Evolutionary conservation across 2,329 filamentous ascomycete genomes (phyloP), one percentile per base, ranked within the genome.

Genomic region (Penicillium sp.): DNA sequence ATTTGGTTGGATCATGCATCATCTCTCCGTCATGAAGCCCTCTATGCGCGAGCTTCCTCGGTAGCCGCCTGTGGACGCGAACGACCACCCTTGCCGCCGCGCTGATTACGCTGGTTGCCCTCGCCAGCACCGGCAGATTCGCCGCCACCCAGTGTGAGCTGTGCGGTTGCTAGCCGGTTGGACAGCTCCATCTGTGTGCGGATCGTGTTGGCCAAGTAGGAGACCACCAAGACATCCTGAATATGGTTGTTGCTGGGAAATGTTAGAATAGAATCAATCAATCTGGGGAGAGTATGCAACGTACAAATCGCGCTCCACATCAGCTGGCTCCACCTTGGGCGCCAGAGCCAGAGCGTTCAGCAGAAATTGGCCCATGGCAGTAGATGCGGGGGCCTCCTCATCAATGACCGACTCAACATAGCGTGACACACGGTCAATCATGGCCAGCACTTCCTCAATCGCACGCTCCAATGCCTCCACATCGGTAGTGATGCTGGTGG

Each of bases 121-220:
- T 65, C 64, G 35, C 58, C 62, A 22, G 56, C 55, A 34, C 48
- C 57, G 22, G 54, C 50, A 23, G 52, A 61, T 46, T 73, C 71
- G 31, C 67, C 67, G n/a, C 69, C 68, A 44, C 72, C 73, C 50
- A 76, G 68, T 8, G 73, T 76, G 39, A 89, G 73, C 55, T 77
- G 76, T 48, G 84, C 80, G n/a, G 81, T 92, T 37, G 90, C 90
- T 60, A 98, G 74, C 49, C 90, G 80, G 76, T 96, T 94, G 50
- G 89, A 94, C 42, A 98, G 80, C 61, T 96, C 92, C 72, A 98
- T 95, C 74, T 98, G 92, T 54, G 90, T 96, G 67, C 90, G 87
- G 70, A 96, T 95, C 52, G 88, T 95, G 76, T 96, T 98, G 65
- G 92, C 88, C 50, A 98, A 78, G 74, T 98, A 98, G 53, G 88